Evolutionary conservation across 768 basidiomycete species (phyloP).

Genomic region (Hemileccinum impolitum): DNA sequence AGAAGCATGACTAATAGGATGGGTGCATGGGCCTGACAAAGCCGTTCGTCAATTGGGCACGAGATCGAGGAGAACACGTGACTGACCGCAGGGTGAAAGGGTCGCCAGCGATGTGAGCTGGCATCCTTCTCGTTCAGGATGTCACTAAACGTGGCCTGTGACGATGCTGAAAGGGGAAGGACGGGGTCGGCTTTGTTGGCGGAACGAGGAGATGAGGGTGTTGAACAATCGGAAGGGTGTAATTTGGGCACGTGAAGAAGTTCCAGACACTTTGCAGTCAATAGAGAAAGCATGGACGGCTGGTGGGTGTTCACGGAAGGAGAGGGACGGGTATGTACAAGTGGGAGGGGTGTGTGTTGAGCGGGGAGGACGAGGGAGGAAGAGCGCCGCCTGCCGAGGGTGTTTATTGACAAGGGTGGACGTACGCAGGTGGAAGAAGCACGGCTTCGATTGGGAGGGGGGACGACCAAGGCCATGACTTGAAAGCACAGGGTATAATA

Average conservation of each 20-base stretch:
- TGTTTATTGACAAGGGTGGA: constrained; percentile 46
- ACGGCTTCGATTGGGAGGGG: constrained; percentile 47
- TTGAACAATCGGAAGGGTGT: constrained; percentile 38
- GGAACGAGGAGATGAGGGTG: constrained; percentile 45
- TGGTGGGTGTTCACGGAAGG: constrained; percentile 16
- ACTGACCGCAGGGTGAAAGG: constrained; percentile 36
- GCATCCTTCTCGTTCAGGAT: constrained; percentile 39
- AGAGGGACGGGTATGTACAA: constrained; percentile 1
- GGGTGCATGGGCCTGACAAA: constrained; percentile 49
- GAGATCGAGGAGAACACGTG: neutral
- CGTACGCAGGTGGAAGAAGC: constrained; percentile 60
- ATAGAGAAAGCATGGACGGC: constrained; percentile 49
- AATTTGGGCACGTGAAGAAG: constrained; percentile 48
- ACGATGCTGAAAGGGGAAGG: constrained; percentile 55
- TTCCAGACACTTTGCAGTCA: constrained; percentile 50
- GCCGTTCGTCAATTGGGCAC: constrained; percentile 7
- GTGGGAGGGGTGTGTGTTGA: constrained; percentile 9
- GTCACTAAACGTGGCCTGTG: constrained; percentile 44
- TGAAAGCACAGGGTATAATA: constrained; percentile 3
- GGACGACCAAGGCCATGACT: constrained; percentile 35
- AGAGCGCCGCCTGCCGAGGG: constrained; percentile 55
- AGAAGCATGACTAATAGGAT: constrained; percentile 67
- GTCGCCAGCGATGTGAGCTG: constrained; percentile 27
- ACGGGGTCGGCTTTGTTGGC: constrained; percentile 41
- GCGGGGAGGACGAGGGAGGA: constrained; percentile 42